phyloP scores from a whole-genome alignment of 2,329 filamentous ascomycete species.

The Claviceps fusiformis region DNA sequence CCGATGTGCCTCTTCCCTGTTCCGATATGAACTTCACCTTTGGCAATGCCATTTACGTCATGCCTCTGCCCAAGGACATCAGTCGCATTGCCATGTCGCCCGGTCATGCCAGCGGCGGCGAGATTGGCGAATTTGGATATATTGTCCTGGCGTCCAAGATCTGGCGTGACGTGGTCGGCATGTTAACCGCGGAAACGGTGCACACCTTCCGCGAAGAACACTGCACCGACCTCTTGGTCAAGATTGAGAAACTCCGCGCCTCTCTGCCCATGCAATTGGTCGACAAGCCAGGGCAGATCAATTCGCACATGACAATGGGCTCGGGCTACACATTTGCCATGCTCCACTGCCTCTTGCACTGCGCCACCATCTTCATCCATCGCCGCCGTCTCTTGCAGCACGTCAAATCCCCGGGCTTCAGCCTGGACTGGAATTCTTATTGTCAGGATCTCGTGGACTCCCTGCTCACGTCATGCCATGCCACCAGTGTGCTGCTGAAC shows the following conservation, averaged over 20 bases:
- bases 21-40: conserved; percentile 51
- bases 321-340: conserved; percentile 49
- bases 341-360: conserved; percentile 48
- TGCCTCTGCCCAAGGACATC: conserved; percentile 35
- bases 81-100: conserved; percentile 21
- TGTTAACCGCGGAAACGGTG: conserved; percentile 41
- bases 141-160: conserved; percentile 47
- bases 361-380: conserved; percentile 47
- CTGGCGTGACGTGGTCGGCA: conserved; percentile 48
- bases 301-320: conserved; percentile 50
- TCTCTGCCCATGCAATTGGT: conserved; percentile 45
- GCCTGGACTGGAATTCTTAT: conserved; percentile 34
- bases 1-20: conserved; percentile 43
- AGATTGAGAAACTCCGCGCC: conserved; percentile 41
- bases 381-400: conserved; percentile 45
- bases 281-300: conserved; percentile 48
- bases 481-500: conserved; percentile 40
- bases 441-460: conserved; percentile 40
- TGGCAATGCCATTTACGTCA: conserved; percentile 44
- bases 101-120: conserved; percentile 27
- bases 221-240: conserved; percentile 35
- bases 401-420: conserved; percentile 39
- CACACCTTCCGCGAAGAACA: conserved; percentile 40
- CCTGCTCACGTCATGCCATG: conserved; percentile 45
- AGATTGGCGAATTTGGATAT: conserved; percentile 48